These are phyloP conservation scores for Aspergillus intermedius DNA, from an alignment of 2,329 filamentous ascomycete genomes.

Conservation along the genomic window DNA sequence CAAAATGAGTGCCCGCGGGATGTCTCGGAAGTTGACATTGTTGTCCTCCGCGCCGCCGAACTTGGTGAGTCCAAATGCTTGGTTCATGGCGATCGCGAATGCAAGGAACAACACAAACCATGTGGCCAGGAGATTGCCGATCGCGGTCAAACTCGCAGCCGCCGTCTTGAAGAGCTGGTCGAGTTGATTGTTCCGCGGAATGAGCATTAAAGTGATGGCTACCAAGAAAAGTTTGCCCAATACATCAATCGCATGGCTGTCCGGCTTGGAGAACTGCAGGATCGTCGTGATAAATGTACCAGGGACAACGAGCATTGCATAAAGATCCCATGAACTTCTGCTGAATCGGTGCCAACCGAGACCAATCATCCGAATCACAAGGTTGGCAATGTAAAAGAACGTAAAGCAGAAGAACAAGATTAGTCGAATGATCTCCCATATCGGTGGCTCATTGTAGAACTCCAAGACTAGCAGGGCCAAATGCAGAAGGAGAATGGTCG, in stretches of 20 bases:
- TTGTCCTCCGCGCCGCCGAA: conserved; percentile 67
- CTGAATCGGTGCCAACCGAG: conserved; percentile 89
- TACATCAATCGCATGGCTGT: conserved; percentile 60
- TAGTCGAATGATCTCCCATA: conserved; percentile 64
- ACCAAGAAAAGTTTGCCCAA: conserved; percentile 93
- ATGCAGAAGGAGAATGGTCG: conserved; percentile 71
- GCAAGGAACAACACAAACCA: conserved; percentile 97
- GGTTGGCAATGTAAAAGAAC: conserved; percentile 74
- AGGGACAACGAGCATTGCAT: conserved; percentile 70
- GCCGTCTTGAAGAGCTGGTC: conserved; percentile 99
- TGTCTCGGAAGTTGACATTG: conserved; percentile 87
- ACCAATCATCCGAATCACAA: conserved; percentile 75
- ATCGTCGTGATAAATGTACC: conserved; percentile 80
- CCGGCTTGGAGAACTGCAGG: conserved; percentile 58
- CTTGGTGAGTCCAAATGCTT: conserved; percentile 89
- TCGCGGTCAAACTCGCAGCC: conserved; percentile 82
- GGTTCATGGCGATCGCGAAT: conserved; percentile 92
- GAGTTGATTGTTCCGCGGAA: conserved; percentile 91
- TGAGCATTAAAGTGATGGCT: conserved; percentile 78
- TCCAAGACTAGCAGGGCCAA: conserved; percentile 77
- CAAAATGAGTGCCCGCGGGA: conserved; percentile 87
- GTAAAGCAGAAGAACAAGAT: conserved; percentile 75
- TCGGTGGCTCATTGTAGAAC: conserved; percentile 66
- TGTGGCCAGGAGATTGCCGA: conserved; percentile 85
- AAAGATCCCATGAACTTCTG: conserved; percentile 91